Evolutionary conservation across 2,329 filamentous ascomycete species (phyloP).

Genomic region (Xylaria polymorpha): DNA sequence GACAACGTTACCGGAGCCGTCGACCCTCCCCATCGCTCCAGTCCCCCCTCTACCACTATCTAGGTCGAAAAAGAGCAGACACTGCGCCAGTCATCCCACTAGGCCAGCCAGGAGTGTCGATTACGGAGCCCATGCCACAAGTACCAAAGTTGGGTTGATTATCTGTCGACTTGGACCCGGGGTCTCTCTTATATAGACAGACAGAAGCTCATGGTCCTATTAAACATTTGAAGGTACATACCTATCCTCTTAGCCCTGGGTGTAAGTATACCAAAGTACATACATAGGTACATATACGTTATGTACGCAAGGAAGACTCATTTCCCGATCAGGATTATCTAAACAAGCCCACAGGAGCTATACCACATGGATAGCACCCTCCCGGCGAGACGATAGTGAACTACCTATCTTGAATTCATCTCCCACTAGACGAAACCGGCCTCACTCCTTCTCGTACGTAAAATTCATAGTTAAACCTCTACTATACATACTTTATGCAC

Average conservation of each 20-base stretch:
- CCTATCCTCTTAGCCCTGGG: not conserved
- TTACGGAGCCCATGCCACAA: conserved; percentile 20
- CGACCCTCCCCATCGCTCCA: conserved; percentile 31
- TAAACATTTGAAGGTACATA: not conserved
- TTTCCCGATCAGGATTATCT: conserved; percentile 42
- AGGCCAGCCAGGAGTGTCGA: not conserved
- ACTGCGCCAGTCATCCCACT: conserved; percentile 6
- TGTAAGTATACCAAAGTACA: not conserved
- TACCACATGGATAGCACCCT: conserved; percentile 3
- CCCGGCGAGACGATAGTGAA: conserved; percentile 15
- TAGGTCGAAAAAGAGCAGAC: not conserved
- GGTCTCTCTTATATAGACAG: not conserved
- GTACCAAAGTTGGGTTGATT: conserved; percentile 1
- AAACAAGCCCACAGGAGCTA: conserved; percentile 28
- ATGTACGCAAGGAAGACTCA: conserved; percentile 14
- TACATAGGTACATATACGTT: not conserved
- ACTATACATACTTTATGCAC: not conserved
- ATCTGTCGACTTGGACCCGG: conserved; percentile 5
- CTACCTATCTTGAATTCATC: conserved; percentile 19
- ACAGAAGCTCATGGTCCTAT: not conserved
- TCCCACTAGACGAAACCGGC: conserved; percentile 14
- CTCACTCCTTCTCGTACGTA: conserved; percentile 6
- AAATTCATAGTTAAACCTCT: conserved; percentile 3
- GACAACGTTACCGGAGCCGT: conserved; percentile 21
- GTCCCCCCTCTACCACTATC: conserved; percentile 28